Evolutionary conservation across 2,329 filamentous ascomycete species (phyloP), one percentile per base, ranked within the genome.

Genomic region (Fusarium avenaceum): DNA sequence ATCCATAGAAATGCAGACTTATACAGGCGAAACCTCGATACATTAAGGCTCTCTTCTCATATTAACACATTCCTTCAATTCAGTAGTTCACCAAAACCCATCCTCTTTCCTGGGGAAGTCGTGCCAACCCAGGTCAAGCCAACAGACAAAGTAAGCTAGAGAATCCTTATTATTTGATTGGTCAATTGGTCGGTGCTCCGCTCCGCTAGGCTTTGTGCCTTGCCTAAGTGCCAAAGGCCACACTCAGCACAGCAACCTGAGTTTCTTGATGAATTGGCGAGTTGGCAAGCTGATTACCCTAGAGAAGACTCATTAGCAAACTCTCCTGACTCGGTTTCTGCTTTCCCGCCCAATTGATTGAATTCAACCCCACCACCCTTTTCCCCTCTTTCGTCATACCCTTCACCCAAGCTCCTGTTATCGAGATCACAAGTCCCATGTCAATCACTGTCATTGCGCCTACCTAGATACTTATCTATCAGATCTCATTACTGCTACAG

Each of bases 311-410:
- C 8, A n/a, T 4, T 6, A 33, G 20, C 45, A 53, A 63, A 64
- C 51, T 52, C 46, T 53, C 67, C 50, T 57, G 67, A 67, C 55
- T 70, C 67, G 51, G 42, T 50, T 55, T 53, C 48, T 47, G 49
- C 56, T 52, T 58, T 63, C 54, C 19, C 39, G 43, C 50, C 52
- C 48, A 50, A 47, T 22, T 22, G 22, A 49, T 33, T 17, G 32
- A 67, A 32, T 49, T 6, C 67, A 50, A 58, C 67, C 48, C 67
- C 67, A 70, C 57, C 65, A 66, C 50, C 40, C 28, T 46, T 42
- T 22, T 48, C 28, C 44, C 46, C 55, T 49, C 58, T 49, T 40
- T 63, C 63, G 57, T 69, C 55, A 68, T 65, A 49, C 30, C 40
- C 24, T 38, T 45, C 24, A 42, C 40, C 33, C 35, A 46, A 52